These are phyloP conservation scores for Afroboletus lepidellus DNA, from an alignment of 1,284 basidiomycete species.

Conservation along the genomic window DNA sequence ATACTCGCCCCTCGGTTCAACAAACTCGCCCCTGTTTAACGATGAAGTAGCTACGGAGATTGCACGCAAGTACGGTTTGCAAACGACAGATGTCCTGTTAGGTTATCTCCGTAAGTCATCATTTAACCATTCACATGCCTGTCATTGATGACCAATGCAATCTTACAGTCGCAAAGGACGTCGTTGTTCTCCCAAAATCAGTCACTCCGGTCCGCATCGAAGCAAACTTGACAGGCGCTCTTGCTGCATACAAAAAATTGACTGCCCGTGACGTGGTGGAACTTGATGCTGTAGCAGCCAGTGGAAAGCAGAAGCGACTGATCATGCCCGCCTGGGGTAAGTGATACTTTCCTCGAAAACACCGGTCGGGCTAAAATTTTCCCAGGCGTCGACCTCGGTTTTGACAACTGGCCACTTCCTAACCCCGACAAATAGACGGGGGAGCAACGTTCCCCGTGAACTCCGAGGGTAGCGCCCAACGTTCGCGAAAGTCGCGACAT, in stretches of 20 bases:
- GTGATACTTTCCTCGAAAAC: conserved; percentile 23
- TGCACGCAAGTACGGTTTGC: conserved; percentile 58
- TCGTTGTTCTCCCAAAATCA: conserved; percentile 73
- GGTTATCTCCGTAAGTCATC: conserved; percentile 57
- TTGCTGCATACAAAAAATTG: conserved; percentile 50
- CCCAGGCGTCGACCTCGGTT: conserved; percentile 63
- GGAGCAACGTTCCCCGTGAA: neutral
- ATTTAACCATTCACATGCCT: conserved; percentile 6
- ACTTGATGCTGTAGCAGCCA: conserved; percentile 65
- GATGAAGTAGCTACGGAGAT: conserved; percentile 69
- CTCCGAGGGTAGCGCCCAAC: neutral
- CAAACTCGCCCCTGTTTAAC: conserved; percentile 63
- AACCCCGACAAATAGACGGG: conserved; percentile 8
- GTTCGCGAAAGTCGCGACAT: neutral
- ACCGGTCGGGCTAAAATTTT: conserved; percentile 7
- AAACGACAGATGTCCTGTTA: conserved; percentile 63
- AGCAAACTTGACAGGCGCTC: conserved; percentile 60
- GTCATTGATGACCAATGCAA: conserved; percentile 2
- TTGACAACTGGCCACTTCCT: conserved; percentile 58
- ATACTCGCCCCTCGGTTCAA: conserved; percentile 83
- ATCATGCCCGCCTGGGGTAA: conserved; percentile 70
- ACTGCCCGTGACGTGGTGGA: conserved; percentile 57
- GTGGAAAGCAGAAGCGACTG: conserved; percentile 67
- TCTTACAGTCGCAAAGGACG: conserved; percentile 55
- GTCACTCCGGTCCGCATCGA: conserved; percentile 74